phyloP scores from a whole-genome alignment of 495 filamentous ascomycete species.

The Daldinia loculata region DNA sequence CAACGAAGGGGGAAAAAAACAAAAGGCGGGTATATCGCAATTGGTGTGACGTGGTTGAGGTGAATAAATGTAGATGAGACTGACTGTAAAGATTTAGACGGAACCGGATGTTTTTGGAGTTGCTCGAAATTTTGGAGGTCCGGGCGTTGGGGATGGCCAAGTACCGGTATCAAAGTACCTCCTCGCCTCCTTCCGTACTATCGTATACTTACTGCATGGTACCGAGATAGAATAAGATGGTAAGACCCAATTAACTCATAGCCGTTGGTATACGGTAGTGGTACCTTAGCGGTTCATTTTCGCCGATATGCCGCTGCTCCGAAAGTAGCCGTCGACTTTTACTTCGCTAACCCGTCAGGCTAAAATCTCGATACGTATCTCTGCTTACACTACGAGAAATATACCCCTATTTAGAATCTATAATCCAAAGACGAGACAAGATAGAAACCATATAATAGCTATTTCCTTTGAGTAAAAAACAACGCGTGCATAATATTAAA shows the following conservation, averaged over 20 bases:
- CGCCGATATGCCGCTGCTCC: conserved; percentile 22
- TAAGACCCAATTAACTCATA: neutral
- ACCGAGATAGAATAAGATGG: no score
- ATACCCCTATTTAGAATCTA: neutral
- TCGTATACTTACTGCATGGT: no score
- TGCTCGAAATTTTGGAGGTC: conserved; percentile 39
- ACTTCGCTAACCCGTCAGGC: neutral
- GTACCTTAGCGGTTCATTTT: conserved; percentile 22
- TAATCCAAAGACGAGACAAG: neutral
- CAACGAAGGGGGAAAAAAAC: conserved; percentile 34
- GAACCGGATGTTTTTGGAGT: conserved; percentile 26
- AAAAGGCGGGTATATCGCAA: conserved; percentile 23
- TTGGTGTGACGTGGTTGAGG: conserved; percentile 34
- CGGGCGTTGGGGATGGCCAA: conserved; percentile 23
- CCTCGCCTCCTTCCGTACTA: no score
- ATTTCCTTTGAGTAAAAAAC: neutral
- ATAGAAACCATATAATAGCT: neutral
- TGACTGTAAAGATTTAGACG: conserved; percentile 18
- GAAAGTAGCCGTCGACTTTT: conserved; percentile 2
- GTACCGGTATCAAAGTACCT: conserved; percentile 6
- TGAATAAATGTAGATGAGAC: conserved; percentile 11
- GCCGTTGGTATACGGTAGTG: neutral
- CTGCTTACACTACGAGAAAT: neutral
- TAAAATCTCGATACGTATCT: neutral
- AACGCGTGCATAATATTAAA: neutral